A percentile compares a stretch with the other conserved stretches of the same genome.
These are phyloP conservation scores for Phylloporus arenicola DNA, from an alignment of 768 basidiomycete genomes.

Conservation along the genomic window DNA sequence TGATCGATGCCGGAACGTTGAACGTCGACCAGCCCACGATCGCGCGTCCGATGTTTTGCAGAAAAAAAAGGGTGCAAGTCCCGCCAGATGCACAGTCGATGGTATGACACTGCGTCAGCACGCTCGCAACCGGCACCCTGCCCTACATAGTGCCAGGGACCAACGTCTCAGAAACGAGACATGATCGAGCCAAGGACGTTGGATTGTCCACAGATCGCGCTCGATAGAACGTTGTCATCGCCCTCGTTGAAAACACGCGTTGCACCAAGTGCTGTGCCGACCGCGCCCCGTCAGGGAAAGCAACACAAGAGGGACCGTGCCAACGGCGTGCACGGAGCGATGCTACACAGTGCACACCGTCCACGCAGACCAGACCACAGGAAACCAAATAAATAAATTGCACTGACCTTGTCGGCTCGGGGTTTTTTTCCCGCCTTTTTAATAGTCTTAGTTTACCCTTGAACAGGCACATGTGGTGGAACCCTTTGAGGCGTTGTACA, in stretches of 20 bases:
- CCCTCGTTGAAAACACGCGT: constrained; percentile 27
- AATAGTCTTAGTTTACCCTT: background rate
- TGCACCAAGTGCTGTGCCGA: constrained; percentile 5
- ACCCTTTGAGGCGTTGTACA: background rate
- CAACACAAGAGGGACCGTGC: background rate
- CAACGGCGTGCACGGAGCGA: background rate
- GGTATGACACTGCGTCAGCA: background rate
- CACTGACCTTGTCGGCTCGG: background rate
- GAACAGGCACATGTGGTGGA: constrained; percentile 5
- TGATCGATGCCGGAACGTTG: background rate
- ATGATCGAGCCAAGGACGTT: constrained; percentile 4
- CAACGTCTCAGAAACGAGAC: background rate
- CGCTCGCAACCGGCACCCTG: constrained; percentile 5
- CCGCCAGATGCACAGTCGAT: background rate
- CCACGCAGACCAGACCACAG: background rate
- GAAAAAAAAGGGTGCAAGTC: no score
- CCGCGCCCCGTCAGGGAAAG: constrained; percentile 1
- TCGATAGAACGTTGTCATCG: background rate
- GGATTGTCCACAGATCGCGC: constrained; percentile 4
- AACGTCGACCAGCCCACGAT: background rate
- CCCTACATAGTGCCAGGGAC: background rate
- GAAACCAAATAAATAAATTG: background rate
- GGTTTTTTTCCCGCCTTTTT: background rate
- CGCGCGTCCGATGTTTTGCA: background rate
- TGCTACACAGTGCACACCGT: background rate